These are phyloP conservation scores for Ganoderma sp. DNA, from an alignment of 1,284 basidiomycete genomes.

Conservation along the genomic window DNA sequence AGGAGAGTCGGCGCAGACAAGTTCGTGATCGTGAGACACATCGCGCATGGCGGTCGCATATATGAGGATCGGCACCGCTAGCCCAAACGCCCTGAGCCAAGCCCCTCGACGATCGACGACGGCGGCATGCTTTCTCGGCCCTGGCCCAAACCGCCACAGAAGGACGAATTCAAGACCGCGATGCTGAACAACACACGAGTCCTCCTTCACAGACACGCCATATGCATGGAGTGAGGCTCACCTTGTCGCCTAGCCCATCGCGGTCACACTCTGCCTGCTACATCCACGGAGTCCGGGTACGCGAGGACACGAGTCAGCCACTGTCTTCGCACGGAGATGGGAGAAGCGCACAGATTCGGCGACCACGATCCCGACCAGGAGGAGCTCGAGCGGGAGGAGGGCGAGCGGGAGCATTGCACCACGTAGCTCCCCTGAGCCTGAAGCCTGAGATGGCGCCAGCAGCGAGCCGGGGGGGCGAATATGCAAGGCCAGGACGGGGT, in stretches of 20 bases:
- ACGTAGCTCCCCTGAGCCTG: constrained; percentile 2
- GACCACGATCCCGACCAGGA: constrained; percentile 16
- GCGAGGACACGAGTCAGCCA: constrained; percentile 5
- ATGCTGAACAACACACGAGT: too few relatives aligned
- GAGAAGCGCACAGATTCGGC: constrained; percentile 26
- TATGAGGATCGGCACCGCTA: not conserved
- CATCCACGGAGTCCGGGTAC: not conserved
- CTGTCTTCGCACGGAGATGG: not conserved
- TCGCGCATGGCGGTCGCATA: not conserved
- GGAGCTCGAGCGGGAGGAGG: constrained; percentile 21
- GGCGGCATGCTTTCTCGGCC: not conserved
- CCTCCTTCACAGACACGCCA: not conserved
- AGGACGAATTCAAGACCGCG: not conserved
- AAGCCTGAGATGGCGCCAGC: too few relatives aligned
- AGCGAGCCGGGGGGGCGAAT: not conserved
- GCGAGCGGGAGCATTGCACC: constrained; percentile 20
- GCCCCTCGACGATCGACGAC: not conserved
- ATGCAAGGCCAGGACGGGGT: not conserved
- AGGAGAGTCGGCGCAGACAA: not conserved
- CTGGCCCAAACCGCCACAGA: not conserved
- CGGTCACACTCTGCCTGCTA: constrained; percentile 9
- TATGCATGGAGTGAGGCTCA: constrained; percentile 10
- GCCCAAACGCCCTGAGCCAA: not conserved
- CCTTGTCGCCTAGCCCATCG: constrained; percentile 23
- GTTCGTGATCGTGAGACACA: not conserved